These are phyloP conservation scores for Globisporangium perplexum DNA, from an alignment of 352 stramenopile genomes.

Conservation along the genomic window DNA sequence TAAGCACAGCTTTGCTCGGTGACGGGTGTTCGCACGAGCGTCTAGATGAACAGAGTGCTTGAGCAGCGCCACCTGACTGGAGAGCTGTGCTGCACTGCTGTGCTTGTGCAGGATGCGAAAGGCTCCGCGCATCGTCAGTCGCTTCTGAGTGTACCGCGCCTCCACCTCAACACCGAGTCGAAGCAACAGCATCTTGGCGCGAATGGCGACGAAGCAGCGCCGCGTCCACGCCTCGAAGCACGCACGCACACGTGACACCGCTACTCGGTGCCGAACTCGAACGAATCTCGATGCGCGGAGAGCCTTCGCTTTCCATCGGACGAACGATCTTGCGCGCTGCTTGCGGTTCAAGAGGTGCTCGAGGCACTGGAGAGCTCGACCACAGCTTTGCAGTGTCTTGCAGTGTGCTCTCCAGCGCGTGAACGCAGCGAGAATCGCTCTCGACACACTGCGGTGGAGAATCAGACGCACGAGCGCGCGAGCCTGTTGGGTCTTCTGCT, in stretches of 20 bases:
- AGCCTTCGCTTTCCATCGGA: constrained; percentile 19
- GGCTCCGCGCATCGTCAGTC: constrained; percentile 3
- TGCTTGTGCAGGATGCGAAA: constrained; percentile 5
- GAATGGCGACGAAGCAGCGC: neutral
- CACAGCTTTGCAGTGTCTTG: constrained; percentile 1
- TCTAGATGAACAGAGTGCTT: neutral
- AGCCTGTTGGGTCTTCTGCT: neutral
- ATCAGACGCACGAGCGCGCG: neutral
- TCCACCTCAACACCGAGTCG: constrained; percentile 1
- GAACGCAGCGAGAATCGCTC: constrained; percentile 12
- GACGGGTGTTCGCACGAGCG: neutral
- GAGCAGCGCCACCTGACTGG: neutral
- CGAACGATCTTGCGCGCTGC: constrained; percentile 15
- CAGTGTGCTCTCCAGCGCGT: constrained; percentile 18
- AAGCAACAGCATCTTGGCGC: constrained; percentile 2
- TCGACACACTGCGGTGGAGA: neutral
- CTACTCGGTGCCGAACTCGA: constrained; percentile 3
- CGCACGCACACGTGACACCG: neutral
- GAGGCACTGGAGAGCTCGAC: constrained; percentile 8
- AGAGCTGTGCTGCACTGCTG: neutral
- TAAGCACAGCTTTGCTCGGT: constrained; percentile 12
- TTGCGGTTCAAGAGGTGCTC: constrained; percentile 15
- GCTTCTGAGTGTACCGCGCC: neutral
- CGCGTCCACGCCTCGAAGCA: constrained; percentile 4
- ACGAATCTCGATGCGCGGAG: neutral